Percentiles rank a stretch among this genome's conserved stretches.
phyloP scores from a whole-genome alignment of 2,329 filamentous ascomycete species.

The Lachnellula suecica region DNA sequence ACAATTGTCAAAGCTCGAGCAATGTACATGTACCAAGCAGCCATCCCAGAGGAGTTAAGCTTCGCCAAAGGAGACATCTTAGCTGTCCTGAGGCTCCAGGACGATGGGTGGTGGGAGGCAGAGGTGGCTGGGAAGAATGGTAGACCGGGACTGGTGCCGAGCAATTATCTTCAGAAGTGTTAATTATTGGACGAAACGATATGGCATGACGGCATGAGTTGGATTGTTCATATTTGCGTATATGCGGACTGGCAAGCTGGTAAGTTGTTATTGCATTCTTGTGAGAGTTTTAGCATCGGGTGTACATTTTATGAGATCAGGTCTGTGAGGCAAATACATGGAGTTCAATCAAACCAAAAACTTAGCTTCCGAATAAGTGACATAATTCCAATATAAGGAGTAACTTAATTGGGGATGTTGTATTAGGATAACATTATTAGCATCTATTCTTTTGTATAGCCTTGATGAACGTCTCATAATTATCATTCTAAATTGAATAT shows the following conservation, averaged over 20 bases:
- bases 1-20: slow-evolving; percentile 67
- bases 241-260: neutral
- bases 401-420: no score
- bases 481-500: no score
- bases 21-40: slow-evolving; percentile 90
- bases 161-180: slow-evolving; percentile 57
- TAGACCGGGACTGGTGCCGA: slow-evolving; percentile 64
- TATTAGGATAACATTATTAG: no score
- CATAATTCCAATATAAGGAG: neutral
- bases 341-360: neutral
- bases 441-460: no score
- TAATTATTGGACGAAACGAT: slow-evolving; percentile 14
- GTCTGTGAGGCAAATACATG: slow-evolving; percentile 3
- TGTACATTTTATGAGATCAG: slow-evolving; percentile 3
- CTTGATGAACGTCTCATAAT: no score
- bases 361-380: neutral
- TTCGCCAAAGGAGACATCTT: slow-evolving; percentile 92
- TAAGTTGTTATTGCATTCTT: neutral
- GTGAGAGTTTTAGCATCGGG: neutral
- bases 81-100: slow-evolving; percentile 84
- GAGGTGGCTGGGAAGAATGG: slow-evolving; percentile 72
- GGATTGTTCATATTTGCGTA: neutral
- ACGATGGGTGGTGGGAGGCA: slow-evolving; percentile 99
- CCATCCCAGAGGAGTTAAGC: slow-evolving; percentile 90
- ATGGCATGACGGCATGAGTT: neutral